Conservation (phyloP, 768 basidiomycete genomes). For the Tylopilus intermedius region DNA sequence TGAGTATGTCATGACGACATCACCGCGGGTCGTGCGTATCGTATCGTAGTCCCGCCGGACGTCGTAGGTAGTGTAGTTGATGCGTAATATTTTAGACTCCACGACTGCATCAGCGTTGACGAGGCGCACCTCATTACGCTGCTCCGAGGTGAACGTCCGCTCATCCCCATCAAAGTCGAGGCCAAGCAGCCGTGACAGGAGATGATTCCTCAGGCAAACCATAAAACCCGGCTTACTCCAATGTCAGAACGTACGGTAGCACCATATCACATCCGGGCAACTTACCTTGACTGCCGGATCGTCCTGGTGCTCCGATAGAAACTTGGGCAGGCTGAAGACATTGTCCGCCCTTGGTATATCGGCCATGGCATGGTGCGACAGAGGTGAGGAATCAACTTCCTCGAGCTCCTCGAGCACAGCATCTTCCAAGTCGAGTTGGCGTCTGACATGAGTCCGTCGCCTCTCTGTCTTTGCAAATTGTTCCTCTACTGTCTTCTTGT, state of each 20-base stretch:
- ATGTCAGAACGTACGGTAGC: too few relatives aligned
- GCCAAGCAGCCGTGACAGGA: background rate
- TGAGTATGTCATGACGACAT: too few relatives aligned
- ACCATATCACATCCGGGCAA: background rate
- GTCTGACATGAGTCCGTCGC: too few relatives aligned
- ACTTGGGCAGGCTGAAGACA: background rate
- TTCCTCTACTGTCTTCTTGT: constrained; percentile 9
- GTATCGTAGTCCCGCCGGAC: too few relatives aligned
- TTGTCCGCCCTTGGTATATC: background rate
- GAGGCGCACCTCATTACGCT: background rate
- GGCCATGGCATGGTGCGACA: constrained; percentile 4
- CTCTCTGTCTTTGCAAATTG: too few relatives aligned
- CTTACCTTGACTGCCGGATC: background rate
- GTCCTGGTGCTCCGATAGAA: constrained; percentile 3
- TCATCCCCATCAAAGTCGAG: too few relatives aligned
- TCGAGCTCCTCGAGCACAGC: too few relatives aligned
- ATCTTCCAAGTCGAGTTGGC: background rate
- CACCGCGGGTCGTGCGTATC: too few relatives aligned
- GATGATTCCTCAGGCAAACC: background rate
- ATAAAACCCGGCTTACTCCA: background rate
- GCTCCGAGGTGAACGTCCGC: too few relatives aligned
- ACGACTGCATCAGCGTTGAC: background rate
- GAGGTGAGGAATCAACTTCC: background rate
- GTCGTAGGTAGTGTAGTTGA: too few relatives aligned
- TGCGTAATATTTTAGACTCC: background rate